Evolutionary conservation across 331 rosid genomes (phyloP).

Genomic region (Quercus lobata): DNA sequence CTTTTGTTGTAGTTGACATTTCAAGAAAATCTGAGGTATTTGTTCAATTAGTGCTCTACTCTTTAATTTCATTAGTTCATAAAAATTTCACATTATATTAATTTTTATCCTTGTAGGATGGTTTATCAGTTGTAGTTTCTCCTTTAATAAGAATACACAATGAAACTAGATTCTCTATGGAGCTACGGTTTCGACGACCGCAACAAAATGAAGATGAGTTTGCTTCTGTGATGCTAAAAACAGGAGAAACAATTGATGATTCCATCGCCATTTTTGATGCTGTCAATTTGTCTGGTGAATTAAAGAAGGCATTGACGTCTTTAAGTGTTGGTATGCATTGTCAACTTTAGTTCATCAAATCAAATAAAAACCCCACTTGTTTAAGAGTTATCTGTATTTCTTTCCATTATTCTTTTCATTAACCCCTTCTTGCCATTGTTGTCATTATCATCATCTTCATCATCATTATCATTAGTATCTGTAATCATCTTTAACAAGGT

Average conservation of each 20-base stretch:
- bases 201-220: conserved; percentile 60
- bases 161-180: conserved; percentile 69
- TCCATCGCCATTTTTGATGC: conserved; percentile 82
- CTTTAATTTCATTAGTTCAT: conserved; percentile 7
- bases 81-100: conserved; percentile 1
- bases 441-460: neutral
- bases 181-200: conserved; percentile 71
- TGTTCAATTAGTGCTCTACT: conserved; percentile 5
- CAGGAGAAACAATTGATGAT: conserved; percentile 87
- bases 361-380: neutral
- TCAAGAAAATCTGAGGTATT: conserved; percentile 82
- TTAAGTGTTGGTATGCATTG: conserved; percentile 66
- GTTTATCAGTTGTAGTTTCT: conserved; percentile 65
- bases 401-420: neutral
- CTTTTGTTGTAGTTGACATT: conserved; percentile 63
- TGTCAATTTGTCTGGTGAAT: conserved; percentile 70
- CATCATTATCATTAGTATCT: neutral
- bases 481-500: neutral
- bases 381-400: neutral
- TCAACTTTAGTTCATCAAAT: conserved; percentile 18
- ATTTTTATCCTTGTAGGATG: conserved; percentile 50
- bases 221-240: conserved; percentile 62
- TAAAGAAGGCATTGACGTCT: conserved; percentile 75
- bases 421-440: neutral
- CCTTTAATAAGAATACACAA: conserved; percentile 76